Evolutionary conservation across 2,329 filamentous ascomycete genomes (phyloP), one percentile per base, ranked within the genome.

Genomic region (Colletotrichum endophyticum): DNA sequence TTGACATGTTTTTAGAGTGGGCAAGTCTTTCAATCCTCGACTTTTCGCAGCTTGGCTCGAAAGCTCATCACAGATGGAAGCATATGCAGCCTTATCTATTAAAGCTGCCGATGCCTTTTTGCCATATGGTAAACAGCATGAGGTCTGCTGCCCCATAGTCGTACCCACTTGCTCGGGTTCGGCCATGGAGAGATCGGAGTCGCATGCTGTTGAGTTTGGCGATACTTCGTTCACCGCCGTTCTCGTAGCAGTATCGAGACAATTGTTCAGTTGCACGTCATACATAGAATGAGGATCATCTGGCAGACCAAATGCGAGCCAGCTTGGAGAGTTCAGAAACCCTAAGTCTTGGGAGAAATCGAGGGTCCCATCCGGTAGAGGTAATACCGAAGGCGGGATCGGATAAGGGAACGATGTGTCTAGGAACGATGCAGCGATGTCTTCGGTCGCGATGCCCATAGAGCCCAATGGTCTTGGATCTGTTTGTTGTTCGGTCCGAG

Each of bases 191-290:
- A 56, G n/a, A n/a, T 68, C 44, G 2, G 44, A 57, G n/a, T 68
- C 66, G 39, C 27, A 66, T 44, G 39, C 64, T 49, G 39, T 66
- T 44, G 63, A 66, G 9, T 66, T 53, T 6, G 63, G 36, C 3
- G 63, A 66, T 3, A 39, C 16, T 27, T 53, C 34, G n/a, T 27
- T 27, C 15, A 4, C 22, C 16, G 16, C 36, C 19, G 25, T 30
- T n/a, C 12, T 30, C 15, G 19, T 8, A 62, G 28, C 30, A 62
- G 16, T 30, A 27, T n/a, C 59, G 8, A 30, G 27, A 7, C 27
- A 32, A 2, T 13, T 62, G 19, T 13, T n/a, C 28, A n/a, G 19
- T 22, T 30, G 28, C 28, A 32, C 6, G 4, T 32, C 27, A 32
- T 62, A 32, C 12, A 8, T 1, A 32, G 32, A 22, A 32, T 22